phyloP scores from a whole-genome alignment of 192 early-diverging fungal genomes.

The Linnemannia hyalina region DNA sequence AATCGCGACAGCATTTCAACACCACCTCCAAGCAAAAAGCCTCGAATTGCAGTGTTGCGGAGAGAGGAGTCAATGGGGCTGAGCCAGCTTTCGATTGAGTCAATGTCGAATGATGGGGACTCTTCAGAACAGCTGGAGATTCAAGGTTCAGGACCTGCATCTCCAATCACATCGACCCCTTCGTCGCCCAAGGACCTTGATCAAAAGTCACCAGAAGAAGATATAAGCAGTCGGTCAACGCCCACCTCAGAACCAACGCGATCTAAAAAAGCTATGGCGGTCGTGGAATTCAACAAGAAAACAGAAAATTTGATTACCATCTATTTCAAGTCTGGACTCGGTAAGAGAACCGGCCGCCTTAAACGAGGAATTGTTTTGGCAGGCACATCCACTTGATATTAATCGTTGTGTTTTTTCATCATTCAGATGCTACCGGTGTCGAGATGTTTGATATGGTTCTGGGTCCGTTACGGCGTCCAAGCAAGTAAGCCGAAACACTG shows the following conservation, averaged over 20 bases:
- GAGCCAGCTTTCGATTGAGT: background rate
- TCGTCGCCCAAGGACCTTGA: background rate
- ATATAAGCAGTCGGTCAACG: background rate
- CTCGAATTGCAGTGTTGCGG: background rate
- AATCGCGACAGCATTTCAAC: background rate
- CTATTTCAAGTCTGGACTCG: slow-evolving; percentile 43
- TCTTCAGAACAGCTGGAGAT: background rate
- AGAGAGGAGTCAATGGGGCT: background rate
- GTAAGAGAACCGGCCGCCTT: slow-evolving; percentile 3
- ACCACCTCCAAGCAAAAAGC: background rate
- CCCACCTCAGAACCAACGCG: background rate
- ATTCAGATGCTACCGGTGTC: slow-evolving; percentile 39
- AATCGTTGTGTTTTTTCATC: background rate
- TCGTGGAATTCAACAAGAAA: slow-evolving; percentile 40
- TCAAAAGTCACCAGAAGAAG: background rate
- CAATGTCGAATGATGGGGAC: background rate
- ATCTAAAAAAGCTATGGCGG: background rate
- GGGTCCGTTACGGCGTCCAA: slow-evolving; percentile 42
- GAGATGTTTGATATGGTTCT: slow-evolving; percentile 48
- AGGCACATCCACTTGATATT: background rate
- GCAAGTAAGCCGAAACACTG: slow-evolving; percentile 17
- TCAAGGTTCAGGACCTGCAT: background rate
- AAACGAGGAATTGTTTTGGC: background rate
- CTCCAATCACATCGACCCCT: background rate
- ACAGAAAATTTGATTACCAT: slow-evolving; percentile 43